Evolutionary conservation across 2,329 filamentous ascomycete species (phyloP).

Genomic region (Fusarium nurragi): DNA sequence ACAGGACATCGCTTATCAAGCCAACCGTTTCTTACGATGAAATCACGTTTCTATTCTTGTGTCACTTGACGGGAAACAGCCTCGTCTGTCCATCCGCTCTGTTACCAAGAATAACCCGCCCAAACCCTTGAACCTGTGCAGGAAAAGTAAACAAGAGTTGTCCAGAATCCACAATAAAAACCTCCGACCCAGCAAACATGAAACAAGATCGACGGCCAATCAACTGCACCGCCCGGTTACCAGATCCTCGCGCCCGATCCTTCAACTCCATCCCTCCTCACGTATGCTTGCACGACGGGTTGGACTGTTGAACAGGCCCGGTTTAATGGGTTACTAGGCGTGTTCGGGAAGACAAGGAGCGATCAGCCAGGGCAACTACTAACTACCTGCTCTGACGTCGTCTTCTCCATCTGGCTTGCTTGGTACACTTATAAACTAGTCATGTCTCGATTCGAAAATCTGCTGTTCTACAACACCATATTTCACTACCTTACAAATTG

Average conservation of each 20-base stretch:
- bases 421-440: conserved; percentile 29
- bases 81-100: not conserved
- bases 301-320: conserved; percentile 20
- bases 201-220: conserved; percentile 34
- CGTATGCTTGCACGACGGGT: conserved; percentile 27
- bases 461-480: not conserved
- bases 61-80: conserved; percentile 5
- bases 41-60: conserved; percentile 23
- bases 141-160: not conserved
- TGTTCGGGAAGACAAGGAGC: conserved; percentile 26
- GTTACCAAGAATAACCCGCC: conserved; percentile 12
- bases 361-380: not conserved
- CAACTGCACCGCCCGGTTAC: conserved; percentile 6
- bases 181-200: conserved; percentile 23
- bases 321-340: conserved; percentile 27
- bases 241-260: conserved; percentile 19
- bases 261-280: conserved; percentile 20
- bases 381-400: conserved; percentile 29
- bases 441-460: conserved; percentile 6
- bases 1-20: conserved; percentile 1
- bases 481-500: not conserved
- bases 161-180: conserved; percentile 10
- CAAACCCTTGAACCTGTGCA: not conserved
- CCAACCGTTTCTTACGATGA: conserved; percentile 4
- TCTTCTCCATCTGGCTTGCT: conserved; percentile 27